Evolutionary conservation across 2,329 filamentous ascomycete genomes (phyloP).

Genomic region (Pestalotiopsis sp.): DNA sequence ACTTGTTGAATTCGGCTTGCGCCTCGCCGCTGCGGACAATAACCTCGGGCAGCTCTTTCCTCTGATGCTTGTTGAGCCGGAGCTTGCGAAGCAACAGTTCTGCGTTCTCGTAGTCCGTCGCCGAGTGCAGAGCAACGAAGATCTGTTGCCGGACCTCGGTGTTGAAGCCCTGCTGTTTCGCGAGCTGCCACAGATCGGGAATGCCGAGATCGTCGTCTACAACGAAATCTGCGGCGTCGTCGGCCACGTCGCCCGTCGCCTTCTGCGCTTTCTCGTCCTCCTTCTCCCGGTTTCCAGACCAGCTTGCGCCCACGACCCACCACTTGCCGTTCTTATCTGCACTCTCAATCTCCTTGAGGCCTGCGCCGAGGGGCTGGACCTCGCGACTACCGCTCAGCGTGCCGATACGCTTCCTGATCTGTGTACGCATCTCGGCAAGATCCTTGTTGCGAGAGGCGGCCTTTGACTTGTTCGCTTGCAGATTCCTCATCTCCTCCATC

Average conservation of each 20-base stretch:
- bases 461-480: constrained; percentile 93
- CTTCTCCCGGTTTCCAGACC: constrained; percentile 50
- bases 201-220: constrained; percentile 50
- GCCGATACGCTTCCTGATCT: constrained; percentile 87
- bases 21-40: constrained; percentile 84
- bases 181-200: constrained; percentile 75
- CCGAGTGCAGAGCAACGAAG: constrained; percentile 88
- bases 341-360: constrained; percentile 79
- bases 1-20: constrained; percentile 86
- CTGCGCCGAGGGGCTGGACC: constrained; percentile 77
- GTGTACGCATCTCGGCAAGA: constrained; percentile 79
- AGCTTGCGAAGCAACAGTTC: constrained; percentile 80
- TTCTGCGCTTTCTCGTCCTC: constrained; percentile 27
- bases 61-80: constrained; percentile 81
- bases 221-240: constrained; percentile 36
- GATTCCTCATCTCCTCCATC: constrained; percentile 92
- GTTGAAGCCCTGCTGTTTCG: constrained; percentile 81
- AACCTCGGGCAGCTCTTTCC: constrained; percentile 84
- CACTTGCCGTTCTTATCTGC: constrained; percentile 90
- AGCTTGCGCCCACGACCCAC: constrained; percentile 98
- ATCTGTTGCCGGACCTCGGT: constrained; percentile 88
- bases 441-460: constrained; percentile 70
- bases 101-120: constrained; percentile 82
- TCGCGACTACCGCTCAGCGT: constrained; percentile 65
- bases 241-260: constrained; percentile 21